Conservation (phyloP, 2,329 filamentous ascomycete genomes). For the Drechslera avenae region DNA sequence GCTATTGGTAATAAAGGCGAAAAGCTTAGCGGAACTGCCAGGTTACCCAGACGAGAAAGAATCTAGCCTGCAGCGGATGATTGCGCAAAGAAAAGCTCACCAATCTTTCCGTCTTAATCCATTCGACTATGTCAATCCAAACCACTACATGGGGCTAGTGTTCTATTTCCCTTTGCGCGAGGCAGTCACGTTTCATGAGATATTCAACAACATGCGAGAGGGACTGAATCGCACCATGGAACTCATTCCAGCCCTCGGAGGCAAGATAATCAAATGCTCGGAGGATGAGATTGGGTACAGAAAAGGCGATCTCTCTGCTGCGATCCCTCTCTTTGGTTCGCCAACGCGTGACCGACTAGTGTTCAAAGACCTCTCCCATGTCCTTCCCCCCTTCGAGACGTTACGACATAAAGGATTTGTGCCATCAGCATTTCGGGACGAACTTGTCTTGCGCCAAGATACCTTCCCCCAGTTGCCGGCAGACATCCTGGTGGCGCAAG, state of each 20-base stretch:
- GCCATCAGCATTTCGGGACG: slow-evolving; percentile 26
- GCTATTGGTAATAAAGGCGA: not conserved
- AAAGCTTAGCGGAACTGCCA: no score
- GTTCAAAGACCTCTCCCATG: slow-evolving; percentile 26
- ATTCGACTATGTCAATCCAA: slow-evolving; percentile 33
- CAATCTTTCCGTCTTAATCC: slow-evolving; percentile 40
- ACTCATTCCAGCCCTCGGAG: slow-evolving; percentile 46
- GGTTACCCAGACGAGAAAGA: not conserved
- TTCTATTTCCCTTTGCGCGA: slow-evolving; percentile 45
- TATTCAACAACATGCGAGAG: slow-evolving; percentile 40
- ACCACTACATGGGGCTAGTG: slow-evolving; percentile 37
- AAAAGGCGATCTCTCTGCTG: slow-evolving; percentile 32
- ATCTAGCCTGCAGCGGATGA: slow-evolving; percentile 12
- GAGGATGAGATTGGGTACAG: slow-evolving; percentile 36
- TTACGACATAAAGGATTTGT: slow-evolving; percentile 26
- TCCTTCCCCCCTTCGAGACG: slow-evolving; percentile 25
- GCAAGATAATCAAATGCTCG: slow-evolving; percentile 43
- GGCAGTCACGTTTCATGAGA: slow-evolving; percentile 33
- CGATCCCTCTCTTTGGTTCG: slow-evolving; percentile 20
- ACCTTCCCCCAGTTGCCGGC: slow-evolving; percentile 25
- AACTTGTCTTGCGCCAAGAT: slow-evolving; percentile 15
- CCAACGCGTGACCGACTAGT: slow-evolving; percentile 9
- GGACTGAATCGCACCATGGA: slow-evolving; percentile 46
- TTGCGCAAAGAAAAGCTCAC: slow-evolving; percentile 22
- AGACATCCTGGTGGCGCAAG: slow-evolving; percentile 34